Conservation (phyloP, 1,284 basidiomycete species). For the Xerocomus nothofagi region DNA sequence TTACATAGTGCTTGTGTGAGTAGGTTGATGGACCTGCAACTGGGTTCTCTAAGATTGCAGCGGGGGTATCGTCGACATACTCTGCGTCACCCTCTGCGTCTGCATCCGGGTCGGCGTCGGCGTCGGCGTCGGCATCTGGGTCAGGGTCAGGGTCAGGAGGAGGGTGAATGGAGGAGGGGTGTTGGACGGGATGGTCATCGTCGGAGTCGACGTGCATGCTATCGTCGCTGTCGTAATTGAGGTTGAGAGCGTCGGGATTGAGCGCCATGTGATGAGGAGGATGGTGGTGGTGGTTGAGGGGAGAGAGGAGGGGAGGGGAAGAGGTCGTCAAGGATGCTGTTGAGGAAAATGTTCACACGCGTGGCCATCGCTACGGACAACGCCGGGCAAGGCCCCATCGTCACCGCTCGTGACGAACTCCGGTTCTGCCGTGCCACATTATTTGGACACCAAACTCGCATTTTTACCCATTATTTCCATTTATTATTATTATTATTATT, state of each 20-base stretch:
- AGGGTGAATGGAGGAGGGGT: conserved; percentile 17
- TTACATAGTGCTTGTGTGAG: conserved; percentile 28
- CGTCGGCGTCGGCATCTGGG: conserved; percentile 41
- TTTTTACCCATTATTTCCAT: conserved; percentile 21
- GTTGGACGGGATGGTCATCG: conserved; percentile 32
- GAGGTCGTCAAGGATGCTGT: conserved; percentile 63
- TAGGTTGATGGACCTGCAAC: conserved; percentile 36
- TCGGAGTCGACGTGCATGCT: conserved; percentile 51
- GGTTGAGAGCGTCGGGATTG: conserved; percentile 38
- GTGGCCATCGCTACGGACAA: conserved; percentile 71
- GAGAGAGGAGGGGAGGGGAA: conserved; percentile 33
- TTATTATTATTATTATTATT: conserved; percentile 12
- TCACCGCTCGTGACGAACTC: conserved; percentile 54
- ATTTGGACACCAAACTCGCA: conserved; percentile 31
- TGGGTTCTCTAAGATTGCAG: conserved; percentile 31
- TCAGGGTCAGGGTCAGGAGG: conserved; percentile 38
- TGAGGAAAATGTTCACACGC: conserved; percentile 69
- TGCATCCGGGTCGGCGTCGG: conserved; percentile 37
- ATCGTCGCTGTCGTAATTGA: conserved; percentile 42
- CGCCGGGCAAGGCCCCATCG: conserved; percentile 66
- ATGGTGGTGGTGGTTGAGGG: conserved; percentile 35
- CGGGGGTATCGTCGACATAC: conserved; percentile 33
- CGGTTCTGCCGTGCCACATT: conserved; percentile 37
- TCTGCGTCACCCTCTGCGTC: conserved; percentile 44
- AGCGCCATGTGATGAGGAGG: conserved; percentile 37